These are phyloP conservation scores for Cladosporium sp. DNA, from an alignment of 2,329 filamentous ascomycete species.

Conservation along the genomic window DNA sequence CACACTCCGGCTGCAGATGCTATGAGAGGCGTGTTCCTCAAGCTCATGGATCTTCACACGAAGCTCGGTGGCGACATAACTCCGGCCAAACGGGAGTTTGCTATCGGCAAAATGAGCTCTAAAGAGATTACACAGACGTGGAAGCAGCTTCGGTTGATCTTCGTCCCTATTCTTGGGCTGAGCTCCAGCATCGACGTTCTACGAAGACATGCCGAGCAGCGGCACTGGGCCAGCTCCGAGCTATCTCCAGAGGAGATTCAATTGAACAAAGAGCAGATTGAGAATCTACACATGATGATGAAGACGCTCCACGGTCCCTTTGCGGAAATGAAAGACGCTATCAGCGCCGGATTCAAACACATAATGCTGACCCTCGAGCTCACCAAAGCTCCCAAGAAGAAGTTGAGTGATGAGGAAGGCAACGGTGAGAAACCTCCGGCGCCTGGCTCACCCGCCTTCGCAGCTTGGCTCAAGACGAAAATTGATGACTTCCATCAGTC, in stretches of 20 bases:
- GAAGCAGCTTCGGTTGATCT: conserved; percentile 52
- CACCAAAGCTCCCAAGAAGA: conserved; percentile 31
- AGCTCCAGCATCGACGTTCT: conserved; percentile 67
- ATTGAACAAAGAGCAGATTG: conserved; percentile 18
- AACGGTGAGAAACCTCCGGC: conserved; percentile 25
- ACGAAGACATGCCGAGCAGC: conserved; percentile 54
- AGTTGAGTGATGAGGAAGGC: conserved; percentile 33
- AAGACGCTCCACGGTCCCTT: conserved; percentile 63
- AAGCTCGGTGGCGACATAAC: conserved; percentile 62
- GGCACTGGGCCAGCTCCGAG: conserved; percentile 39
- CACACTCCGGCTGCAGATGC: conserved; percentile 26
- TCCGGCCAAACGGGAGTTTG: conserved; percentile 69
- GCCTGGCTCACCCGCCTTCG: conserved; percentile 56
- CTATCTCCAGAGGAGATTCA: conserved; percentile 14
- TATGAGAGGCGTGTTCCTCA: conserved; percentile 22
- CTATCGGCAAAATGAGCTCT: conserved; percentile 59
- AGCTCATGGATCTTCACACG: conserved; percentile 50
- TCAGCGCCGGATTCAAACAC: conserved; percentile 63
- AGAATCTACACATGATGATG: conserved; percentile 60
- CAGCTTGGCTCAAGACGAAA: conserved; percentile 47
- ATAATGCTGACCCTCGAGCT: conserved; percentile 51
- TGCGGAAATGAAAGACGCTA: conserved; percentile 52
- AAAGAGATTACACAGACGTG: conserved; percentile 59
- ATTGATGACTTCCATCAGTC: conserved; percentile 50
- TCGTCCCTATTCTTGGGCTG: conserved; percentile 62